Evolutionary conservation across 2,329 filamentous ascomycete species (phyloP).

Genomic region (Penicillium sp.): DNA sequence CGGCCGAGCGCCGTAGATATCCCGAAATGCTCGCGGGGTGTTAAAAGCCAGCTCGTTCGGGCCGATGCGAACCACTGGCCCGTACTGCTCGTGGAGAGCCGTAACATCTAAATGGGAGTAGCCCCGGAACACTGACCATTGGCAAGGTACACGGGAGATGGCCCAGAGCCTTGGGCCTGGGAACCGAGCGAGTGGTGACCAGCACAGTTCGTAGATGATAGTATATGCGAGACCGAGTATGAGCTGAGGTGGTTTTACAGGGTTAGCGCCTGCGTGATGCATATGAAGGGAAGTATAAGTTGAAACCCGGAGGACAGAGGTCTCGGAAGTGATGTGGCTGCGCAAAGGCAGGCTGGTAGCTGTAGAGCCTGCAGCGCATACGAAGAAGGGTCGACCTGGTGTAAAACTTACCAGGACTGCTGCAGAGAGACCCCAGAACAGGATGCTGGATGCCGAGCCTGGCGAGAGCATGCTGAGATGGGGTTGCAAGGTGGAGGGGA

Average conservation of each 20-base stretch:
- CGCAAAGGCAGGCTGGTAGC: background rate
- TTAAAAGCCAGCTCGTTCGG: conserved; percentile 31
- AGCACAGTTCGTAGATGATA: conserved; percentile 22
- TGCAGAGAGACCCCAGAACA: conserved; percentile 18
- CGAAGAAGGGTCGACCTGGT: conserved; percentile 12
- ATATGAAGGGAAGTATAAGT: background rate
- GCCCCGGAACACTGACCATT: conserved; percentile 24
- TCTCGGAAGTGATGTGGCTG: background rate
- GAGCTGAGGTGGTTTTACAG: background rate
- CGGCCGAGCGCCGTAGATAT: conserved; percentile 34
- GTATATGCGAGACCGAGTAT: conserved; percentile 5
- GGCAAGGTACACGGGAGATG: conserved; percentile 25
- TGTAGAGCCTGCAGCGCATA: conserved; percentile 18
- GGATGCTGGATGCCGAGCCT: conserved; percentile 9
- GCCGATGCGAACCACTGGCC: conserved; percentile 20
- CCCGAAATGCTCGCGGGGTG: conserved; percentile 30
- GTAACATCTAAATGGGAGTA: conserved; percentile 24
- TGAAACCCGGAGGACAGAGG: background rate
- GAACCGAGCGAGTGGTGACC: conserved; percentile 28
- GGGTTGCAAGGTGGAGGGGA: background rate
- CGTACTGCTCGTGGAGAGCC: conserved; percentile 26
- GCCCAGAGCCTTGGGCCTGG: conserved; percentile 34
- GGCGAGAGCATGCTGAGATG: conserved; percentile 11
- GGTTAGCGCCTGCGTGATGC: background rate
- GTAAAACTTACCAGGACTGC: conserved; percentile 23